phyloP scores from a whole-genome alignment of 306 rosid species.

The Castanea mollissima region DNA sequence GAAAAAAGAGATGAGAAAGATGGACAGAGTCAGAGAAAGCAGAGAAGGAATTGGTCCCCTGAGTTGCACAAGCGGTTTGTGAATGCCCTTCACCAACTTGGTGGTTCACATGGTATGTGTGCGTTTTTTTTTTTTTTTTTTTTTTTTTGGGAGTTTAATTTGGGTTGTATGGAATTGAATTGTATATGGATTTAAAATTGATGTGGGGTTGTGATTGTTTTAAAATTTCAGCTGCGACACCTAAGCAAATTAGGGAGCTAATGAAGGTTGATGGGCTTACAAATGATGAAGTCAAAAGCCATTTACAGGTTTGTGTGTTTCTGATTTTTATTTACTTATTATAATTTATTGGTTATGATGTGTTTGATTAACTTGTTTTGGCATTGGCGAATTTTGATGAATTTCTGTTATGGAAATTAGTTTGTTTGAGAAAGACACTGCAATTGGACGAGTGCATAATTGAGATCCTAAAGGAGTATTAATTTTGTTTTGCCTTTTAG shows the following conservation, averaged over 20 bases:
- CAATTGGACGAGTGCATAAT: neutral
- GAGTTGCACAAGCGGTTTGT: slow-evolving; percentile 84
- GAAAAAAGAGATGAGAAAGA: slow-evolving; percentile 61
- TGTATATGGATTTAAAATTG: neutral
- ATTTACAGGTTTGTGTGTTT: slow-evolving; percentile 64
- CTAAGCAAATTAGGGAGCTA: slow-evolving; percentile 84
- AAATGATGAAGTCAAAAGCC: slow-evolving; percentile 97
- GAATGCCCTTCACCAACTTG: slow-evolving; percentile 81
- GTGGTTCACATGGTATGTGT: slow-evolving; percentile 76
- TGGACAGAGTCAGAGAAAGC: slow-evolving; percentile 61
- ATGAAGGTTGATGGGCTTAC: slow-evolving; percentile 97
- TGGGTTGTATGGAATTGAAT: neutral
- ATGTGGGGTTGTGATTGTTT: slow-evolving; percentile 14
- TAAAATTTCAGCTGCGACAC: slow-evolving; percentile 66
- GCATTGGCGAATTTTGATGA: neutral
- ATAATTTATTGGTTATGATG: neutral
- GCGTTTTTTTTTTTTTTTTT: neutral
- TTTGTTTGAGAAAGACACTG: neutral
- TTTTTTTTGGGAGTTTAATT: neutral
- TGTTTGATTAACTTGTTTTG: neutral
- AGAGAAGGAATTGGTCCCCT: slow-evolving; percentile 85
- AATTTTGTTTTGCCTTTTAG: neutral
- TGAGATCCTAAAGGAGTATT: neutral
- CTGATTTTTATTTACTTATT: neutral
- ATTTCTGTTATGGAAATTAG: neutral